Conservation (phyloP, 495 filamentous ascomycete genomes). For the Xylaria acuta region DNA sequence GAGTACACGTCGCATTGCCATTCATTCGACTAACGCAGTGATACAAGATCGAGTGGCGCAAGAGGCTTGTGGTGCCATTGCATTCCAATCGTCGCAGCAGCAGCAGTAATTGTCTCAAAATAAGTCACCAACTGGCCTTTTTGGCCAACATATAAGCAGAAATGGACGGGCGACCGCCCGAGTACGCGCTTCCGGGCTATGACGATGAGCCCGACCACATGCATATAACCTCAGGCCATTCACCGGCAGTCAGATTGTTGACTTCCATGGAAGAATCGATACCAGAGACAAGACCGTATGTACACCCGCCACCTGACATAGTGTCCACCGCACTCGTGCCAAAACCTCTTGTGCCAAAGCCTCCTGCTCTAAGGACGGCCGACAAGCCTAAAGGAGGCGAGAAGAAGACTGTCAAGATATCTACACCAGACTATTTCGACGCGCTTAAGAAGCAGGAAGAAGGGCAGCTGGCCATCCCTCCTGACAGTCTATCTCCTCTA, state of each 20-base stretch:
- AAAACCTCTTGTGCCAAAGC: conserved; percentile 41
- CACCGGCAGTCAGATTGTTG: conserved; percentile 56
- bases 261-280: conserved; percentile 57
- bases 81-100: conserved; percentile 25
- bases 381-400: conserved; percentile 17
- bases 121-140: conserved; percentile 30
- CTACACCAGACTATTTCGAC: conserved; percentile 41
- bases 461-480: conserved; percentile 26
- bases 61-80: neutral
- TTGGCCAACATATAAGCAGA: conserved; percentile 36
- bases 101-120: conserved; percentile 31
- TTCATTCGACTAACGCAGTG: neutral
- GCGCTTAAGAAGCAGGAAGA: conserved; percentile 44
- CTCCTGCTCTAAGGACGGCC: conserved; percentile 36
- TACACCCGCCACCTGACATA: conserved; percentile 37
- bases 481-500: conserved; percentile 14
- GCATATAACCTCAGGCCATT: conserved; percentile 42
- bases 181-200: conserved; percentile 56
- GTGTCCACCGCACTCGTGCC: conserved; percentile 32
- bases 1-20: neutral
- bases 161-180: conserved; percentile 56
- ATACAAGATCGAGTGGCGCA: conserved; percentile 1
- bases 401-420: conserved; percentile 34
- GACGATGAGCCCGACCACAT: conserved; percentile 54
- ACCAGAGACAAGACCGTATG: conserved; percentile 50